These are phyloP conservation scores for Panaeolus papilionaceus DNA, from an alignment of 768 basidiomycete species.

Conservation along the genomic window DNA sequence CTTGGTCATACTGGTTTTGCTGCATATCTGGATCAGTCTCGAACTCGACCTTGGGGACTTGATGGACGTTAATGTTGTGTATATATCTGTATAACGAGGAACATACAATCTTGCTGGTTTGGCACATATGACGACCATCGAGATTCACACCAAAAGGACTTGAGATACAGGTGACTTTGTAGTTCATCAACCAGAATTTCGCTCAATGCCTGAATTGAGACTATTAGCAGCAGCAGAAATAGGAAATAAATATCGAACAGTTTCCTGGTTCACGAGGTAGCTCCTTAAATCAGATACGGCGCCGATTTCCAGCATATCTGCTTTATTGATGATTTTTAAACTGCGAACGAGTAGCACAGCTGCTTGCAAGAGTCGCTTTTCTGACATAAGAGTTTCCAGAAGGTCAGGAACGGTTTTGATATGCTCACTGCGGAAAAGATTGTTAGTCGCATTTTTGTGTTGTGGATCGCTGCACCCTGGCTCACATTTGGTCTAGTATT, in stretches of 20 bases:
- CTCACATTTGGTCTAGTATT: conserved; percentile 88
- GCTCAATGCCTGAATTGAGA: conserved; percentile 68
- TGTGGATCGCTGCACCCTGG: background rate
- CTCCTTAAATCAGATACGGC: conserved; percentile 87
- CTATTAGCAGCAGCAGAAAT: conserved; percentile 14
- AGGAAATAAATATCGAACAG: conserved; percentile 48
- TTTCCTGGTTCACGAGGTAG: conserved; percentile 88
- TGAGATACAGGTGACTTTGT: conserved; percentile 96
- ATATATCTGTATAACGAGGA: background rate
- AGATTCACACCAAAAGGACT: conserved; percentile 94
- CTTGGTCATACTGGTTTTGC: conserved; percentile 34
- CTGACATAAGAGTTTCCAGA: conserved; percentile 93
- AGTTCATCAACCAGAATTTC: conserved; percentile 96
- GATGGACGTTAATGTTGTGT: conserved; percentile 10
- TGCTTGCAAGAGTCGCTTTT: conserved; percentile 91
- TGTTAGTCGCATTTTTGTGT: conserved; percentile 25
- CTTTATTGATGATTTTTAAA: conserved; percentile 88
- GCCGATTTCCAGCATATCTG: conserved; percentile 96
- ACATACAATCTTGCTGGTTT: conserved; percentile 79
- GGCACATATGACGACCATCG: conserved; percentile 88
- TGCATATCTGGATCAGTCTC: conserved; percentile 53
- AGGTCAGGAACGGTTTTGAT: conserved; percentile 91
- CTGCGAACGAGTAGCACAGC: conserved; percentile 86
- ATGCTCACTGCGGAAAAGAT: conserved; percentile 65
- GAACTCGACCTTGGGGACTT: conserved; percentile 73